phyloP scores from a whole-genome alignment of 306 rosid species.

The Prunus mume region DNA sequence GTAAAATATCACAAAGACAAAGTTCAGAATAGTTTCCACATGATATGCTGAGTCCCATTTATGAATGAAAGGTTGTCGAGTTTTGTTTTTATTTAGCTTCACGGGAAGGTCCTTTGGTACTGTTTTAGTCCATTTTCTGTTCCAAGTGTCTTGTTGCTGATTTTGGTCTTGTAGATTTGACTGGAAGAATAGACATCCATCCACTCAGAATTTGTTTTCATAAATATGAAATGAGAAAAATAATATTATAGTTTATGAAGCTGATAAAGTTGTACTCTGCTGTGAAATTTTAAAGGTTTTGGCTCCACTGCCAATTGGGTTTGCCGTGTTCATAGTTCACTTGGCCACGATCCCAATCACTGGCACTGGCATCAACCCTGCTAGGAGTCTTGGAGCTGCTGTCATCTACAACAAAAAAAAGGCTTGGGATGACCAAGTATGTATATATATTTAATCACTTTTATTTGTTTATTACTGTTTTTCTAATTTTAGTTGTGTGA shows the following conservation, averaged over 20 bases:
- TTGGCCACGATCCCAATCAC: constrained; percentile 95
- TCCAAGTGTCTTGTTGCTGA: neutral
- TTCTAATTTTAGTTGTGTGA: neutral
- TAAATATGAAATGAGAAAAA: neutral
- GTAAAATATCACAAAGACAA: neutral
- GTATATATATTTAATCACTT: neutral
- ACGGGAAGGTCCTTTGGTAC: neutral
- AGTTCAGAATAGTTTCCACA: no score
- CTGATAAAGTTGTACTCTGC: neutral
- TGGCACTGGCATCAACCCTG: constrained; percentile 92
- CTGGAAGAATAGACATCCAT: neutral
- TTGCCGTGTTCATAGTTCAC: constrained; percentile 96
- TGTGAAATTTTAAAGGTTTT: constrained; percentile 50
- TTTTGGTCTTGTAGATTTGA: neutral
- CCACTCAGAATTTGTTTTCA: neutral
- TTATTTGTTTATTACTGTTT: neutral
- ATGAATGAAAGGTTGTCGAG: constrained; percentile 11
- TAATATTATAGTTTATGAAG: no score
- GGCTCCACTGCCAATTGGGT: constrained; percentile 98
- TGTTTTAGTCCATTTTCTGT: constrained; percentile 13
- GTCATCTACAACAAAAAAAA: constrained; percentile 49
- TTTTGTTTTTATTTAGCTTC: constrained; percentile 9
- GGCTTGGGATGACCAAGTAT: constrained; percentile 81
- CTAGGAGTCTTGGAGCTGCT: constrained; percentile 92
- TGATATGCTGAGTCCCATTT: constrained; percentile 3